A percentile compares a stretch with the other conserved stretches of the same genome.
These are phyloP conservation scores for Rubroboletus satanas DNA, from an alignment of 768 basidiomycete species.

Conservation along the genomic window DNA sequence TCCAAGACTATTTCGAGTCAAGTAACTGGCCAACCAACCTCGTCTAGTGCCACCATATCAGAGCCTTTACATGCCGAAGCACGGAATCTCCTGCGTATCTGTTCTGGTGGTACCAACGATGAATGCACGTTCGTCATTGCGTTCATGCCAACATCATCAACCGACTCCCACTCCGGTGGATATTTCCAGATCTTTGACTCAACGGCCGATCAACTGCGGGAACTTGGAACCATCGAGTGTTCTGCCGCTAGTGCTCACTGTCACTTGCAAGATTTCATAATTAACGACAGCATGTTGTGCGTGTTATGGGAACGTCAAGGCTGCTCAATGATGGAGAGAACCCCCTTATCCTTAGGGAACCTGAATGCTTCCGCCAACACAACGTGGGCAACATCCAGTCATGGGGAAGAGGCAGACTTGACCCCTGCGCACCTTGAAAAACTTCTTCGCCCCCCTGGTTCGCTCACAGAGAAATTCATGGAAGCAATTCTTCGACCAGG, in stretches of 20 bases:
- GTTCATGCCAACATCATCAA: slow-evolving; percentile 67
- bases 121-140: slow-evolving; percentile 60
- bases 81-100: slow-evolving; percentile 63
- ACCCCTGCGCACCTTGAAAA: slow-evolving; percentile 89
- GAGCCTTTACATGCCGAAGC: slow-evolving; percentile 57
- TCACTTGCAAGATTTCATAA: slow-evolving; percentile 76
- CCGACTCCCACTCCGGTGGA: slow-evolving; percentile 68
- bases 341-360: slow-evolving; percentile 41
- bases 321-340: slow-evolving; percentile 62
- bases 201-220: slow-evolving; percentile 54
- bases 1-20: slow-evolving; percentile 48
- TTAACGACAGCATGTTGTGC: slow-evolving; percentile 50
- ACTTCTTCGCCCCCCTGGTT: slow-evolving; percentile 64
- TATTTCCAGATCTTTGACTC: slow-evolving; percentile 66
- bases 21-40: slow-evolving; percentile 31
- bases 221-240: slow-evolving; percentile 56
- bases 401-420: slow-evolving; percentile 69
- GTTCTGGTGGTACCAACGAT: slow-evolving; percentile 44
- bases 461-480: slow-evolving; percentile 76
- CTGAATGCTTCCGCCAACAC: slow-evolving; percentile 27
- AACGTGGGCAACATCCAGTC: slow-evolving; percentile 54
- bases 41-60: slow-evolving; percentile 33
- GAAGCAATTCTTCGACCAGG: slow-evolving; percentile 83
- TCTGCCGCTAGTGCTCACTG: slow-evolving; percentile 60
- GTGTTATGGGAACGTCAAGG: slow-evolving; percentile 82